phyloP scores from a whole-genome alignment of 202 grass and related monocot species.

The Panicum virgatum region DNA sequence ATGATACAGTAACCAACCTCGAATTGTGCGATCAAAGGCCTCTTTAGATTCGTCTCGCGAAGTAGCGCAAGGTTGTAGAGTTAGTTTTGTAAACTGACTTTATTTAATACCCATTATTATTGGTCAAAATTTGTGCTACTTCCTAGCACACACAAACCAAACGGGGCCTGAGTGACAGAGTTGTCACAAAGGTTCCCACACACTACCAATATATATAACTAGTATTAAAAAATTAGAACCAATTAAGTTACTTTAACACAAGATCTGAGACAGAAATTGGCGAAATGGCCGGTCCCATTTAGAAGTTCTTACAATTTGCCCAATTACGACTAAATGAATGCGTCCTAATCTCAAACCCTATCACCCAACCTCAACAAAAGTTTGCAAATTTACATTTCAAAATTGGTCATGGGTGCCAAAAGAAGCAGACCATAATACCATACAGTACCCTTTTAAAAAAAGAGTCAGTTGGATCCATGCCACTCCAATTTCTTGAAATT shows the following conservation, averaged over 20 bases:
- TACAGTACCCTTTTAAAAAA: too few species aligned
- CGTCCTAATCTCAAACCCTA: background rate
- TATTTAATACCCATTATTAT: too few species aligned
- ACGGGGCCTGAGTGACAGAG: background rate
- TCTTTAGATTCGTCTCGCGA: too few species aligned
- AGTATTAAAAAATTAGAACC: slow-evolving; percentile 10
- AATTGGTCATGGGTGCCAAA: background rate
- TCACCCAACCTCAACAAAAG: background rate
- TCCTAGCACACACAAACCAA: too few species aligned
- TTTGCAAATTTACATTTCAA: background rate
- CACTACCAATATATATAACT: background rate
- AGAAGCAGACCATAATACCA: background rate
- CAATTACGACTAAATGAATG: background rate
- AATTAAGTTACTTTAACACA: background rate
- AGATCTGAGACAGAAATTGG: background rate
- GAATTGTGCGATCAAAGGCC: too few species aligned
- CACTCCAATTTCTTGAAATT: too few species aligned
- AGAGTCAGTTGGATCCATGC: too few species aligned
- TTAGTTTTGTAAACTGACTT: too few species aligned
- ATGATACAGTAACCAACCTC: too few species aligned
- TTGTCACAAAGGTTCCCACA: background rate
- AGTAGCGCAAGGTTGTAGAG: too few species aligned
- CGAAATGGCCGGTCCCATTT: background rate
- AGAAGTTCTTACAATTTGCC: background rate
- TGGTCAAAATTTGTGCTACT: too few species aligned